Conservation (phyloP, 768 basidiomycete species). For the Trametes maxima region DNA sequence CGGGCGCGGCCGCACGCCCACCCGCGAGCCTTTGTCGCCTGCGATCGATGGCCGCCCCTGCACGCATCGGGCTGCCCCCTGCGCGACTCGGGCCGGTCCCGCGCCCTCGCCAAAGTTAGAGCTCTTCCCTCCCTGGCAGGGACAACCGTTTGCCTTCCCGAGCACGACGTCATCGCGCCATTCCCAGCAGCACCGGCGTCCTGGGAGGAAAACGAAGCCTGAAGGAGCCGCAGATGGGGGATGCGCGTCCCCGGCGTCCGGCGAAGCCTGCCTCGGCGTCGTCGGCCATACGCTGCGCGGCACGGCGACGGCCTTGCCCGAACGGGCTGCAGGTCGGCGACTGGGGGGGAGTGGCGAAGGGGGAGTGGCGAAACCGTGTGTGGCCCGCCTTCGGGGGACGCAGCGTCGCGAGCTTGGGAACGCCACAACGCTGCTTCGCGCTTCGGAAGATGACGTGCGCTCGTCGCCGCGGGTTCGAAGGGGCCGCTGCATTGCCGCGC, state of each 20-base stretch:
- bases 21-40: background rate
- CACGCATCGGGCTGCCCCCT: background rate
- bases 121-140: conserved; percentile 1
- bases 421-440: too few relatives aligned
- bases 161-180: conserved; percentile 4
- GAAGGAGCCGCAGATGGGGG: background rate
- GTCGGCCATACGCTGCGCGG: too few relatives aligned
- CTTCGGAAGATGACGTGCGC: too few relatives aligned
- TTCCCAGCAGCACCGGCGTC: background rate
- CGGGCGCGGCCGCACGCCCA: background rate
- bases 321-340: too few relatives aligned
- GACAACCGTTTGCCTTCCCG: background rate
- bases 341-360: background rate
- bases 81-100: background rate
- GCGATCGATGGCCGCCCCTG: conserved; percentile 11
- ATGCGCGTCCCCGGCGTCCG: background rate
- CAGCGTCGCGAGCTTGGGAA: background rate
- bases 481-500: too few relatives aligned
- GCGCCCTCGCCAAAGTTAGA: background rate
- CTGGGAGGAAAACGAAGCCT: background rate
- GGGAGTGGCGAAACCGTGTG: background rate
- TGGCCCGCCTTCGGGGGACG: background rate
- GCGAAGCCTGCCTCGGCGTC: background rate
- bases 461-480: too few relatives aligned
- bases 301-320: too few relatives aligned